phyloP scores from a whole-genome alignment of 768 basidiomycete species.

The Pulveroboletus sp. region DNA sequence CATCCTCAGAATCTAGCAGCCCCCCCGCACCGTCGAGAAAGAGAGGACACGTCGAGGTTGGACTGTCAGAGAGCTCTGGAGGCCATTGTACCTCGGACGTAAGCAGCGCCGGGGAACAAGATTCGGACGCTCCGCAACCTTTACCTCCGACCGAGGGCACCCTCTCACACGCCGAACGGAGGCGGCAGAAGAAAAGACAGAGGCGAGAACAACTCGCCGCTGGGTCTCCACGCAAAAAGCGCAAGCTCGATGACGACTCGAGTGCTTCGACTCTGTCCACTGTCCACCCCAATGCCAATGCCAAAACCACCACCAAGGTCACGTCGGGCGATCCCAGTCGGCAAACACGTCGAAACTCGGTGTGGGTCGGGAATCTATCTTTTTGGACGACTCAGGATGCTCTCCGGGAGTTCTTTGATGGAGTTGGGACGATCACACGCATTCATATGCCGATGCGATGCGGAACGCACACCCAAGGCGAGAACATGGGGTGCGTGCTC shows the following conservation, averaged over 20 bases:
- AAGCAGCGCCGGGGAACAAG: conserved; percentile 7
- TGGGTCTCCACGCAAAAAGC: conserved; percentile 37
- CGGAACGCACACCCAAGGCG: conserved; percentile 46
- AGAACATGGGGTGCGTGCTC: conserved; percentile 73
- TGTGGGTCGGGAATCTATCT: conserved; percentile 94
- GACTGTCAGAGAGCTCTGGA: conserved; percentile 18
- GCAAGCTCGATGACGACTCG: conserved; percentile 36
- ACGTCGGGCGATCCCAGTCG: conserved; percentile 12
- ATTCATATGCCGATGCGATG: conserved; percentile 83
- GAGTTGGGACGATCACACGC: conserved; percentile 69
- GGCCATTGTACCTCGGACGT: conserved; percentile 23
- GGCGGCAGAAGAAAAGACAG: conserved; percentile 53
- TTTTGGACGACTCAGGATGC: conserved; percentile 81
- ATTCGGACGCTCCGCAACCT: conserved; percentile 3
- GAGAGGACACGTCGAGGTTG: conserved; percentile 18
- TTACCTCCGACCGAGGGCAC: conserved; percentile 20
- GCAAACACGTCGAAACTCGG: conserved; percentile 70
- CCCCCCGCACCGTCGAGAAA: conserved; percentile 24
- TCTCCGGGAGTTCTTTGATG: conserved; percentile 67
- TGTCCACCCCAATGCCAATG: background rate
- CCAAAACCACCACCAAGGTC: background rate
- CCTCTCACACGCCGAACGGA: conserved; percentile 71
- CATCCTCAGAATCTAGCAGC: conserved; percentile 31
- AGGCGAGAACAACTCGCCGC: conserved; percentile 18
- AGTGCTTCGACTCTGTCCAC: background rate